Percentiles rank a stretch among this genome's conserved stretches.
phyloP scores from a whole-genome alignment of 2,329 filamentous ascomycete species.

The Beauveria scarabaeidicola region DNA sequence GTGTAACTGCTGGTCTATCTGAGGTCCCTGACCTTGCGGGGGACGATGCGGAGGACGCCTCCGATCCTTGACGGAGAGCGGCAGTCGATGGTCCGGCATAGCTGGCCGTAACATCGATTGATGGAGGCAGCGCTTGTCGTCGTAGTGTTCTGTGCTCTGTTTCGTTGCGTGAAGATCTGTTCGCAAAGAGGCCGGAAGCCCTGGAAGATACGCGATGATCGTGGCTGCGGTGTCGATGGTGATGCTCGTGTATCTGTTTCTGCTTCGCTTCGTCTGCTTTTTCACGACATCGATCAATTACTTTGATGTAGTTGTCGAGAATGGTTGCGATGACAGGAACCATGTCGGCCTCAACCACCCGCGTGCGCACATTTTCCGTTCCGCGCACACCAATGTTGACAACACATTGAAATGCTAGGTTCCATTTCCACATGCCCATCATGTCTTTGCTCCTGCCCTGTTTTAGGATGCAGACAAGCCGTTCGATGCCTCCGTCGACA shows the following conservation, averaged over 20 bases:
- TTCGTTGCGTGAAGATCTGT: conserved; percentile 44
- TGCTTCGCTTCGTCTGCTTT: conserved; percentile 76
- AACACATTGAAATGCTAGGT: conserved; percentile 95
- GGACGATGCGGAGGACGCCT: conserved; percentile 13
- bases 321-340: conserved; percentile 98
- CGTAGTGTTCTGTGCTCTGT: conserved; percentile 55
- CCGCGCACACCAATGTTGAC: conserved; percentile 97
- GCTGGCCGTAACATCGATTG: conserved; percentile 42
- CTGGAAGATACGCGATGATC: conserved; percentile 41
- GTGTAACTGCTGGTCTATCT: conserved; percentile 16
- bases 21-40: conserved; percentile 9
- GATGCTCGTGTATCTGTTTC: conserved; percentile 51
- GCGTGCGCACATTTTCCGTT: conserved; percentile 85
- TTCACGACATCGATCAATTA: conserved; percentile 84
- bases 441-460: conserved; percentile 93
- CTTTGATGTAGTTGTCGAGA: conserved; percentile 95
- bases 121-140: conserved; percentile 74
- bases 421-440: conserved; percentile 99
- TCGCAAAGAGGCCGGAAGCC: conserved; percentile 32
- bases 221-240: conserved; percentile 41
- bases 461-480: conserved; percentile 94
- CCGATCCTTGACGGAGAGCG: conserved; percentile 18
- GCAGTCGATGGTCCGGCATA: conserved; percentile 31
- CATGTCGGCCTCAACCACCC: conserved; percentile 98
- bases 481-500: conserved; percentile 95